A percentile compares a stretch with the other conserved stretches of the same genome.
These are phyloP conservation scores for Citrus cavaleriei DNA, from an alignment of 345 rosid genomes.

Conservation along the genomic window DNA sequence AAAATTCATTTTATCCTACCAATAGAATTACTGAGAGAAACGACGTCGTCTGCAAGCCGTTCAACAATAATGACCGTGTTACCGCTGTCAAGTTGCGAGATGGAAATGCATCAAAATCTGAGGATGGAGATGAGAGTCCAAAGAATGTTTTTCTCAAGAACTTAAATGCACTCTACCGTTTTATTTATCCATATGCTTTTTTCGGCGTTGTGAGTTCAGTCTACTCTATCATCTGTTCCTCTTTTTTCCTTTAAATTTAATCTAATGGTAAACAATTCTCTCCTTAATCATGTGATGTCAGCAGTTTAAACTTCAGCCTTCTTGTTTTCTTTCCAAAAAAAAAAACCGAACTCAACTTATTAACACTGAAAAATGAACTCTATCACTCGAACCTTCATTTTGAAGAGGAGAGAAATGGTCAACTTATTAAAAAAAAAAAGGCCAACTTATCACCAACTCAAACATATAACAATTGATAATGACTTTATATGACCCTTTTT, in stretches of 20 bases:
- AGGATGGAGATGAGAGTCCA: background rate
- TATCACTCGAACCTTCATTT: too few species aligned
- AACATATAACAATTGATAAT: too few species aligned
- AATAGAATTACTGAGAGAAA: background rate
- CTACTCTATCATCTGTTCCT: too few species aligned
- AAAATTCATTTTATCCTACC: background rate
- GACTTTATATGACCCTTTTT: background rate
- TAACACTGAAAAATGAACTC: too few species aligned
- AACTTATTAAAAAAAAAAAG: too few species aligned
- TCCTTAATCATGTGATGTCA: background rate
- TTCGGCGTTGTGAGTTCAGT: slow-evolving; percentile 25
- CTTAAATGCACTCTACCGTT: slow-evolving; percentile 8
- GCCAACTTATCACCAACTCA: too few species aligned
- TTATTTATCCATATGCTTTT: slow-evolving; percentile 27
- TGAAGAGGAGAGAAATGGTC: too few species aligned
- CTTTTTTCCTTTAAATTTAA: too few species aligned
- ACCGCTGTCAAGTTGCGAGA: background rate
- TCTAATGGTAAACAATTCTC: too few species aligned
- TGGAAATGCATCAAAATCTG: background rate
- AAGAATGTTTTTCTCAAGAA: background rate
- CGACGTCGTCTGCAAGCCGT: background rate
- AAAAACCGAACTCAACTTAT: too few species aligned
- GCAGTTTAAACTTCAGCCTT: too few species aligned
- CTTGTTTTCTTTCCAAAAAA: too few species aligned
- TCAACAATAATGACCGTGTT: background rate